Base-by-base conservation (phyloP, 1,139 yeast species). In the Pneumocystis jirovecii region DNA sequence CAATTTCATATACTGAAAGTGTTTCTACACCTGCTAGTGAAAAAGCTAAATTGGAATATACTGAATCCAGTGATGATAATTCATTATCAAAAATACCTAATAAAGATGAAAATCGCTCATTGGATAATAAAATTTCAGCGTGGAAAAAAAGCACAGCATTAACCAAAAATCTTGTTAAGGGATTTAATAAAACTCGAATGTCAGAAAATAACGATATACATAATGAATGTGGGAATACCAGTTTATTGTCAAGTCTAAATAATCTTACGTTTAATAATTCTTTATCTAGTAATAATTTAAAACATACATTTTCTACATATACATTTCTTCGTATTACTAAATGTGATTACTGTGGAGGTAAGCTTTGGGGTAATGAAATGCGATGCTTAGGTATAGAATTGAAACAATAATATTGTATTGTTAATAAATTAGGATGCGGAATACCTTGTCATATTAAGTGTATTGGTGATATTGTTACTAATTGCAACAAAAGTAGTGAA, bases 111-210 rank as follows among this genome's bases (percentile, higher is more conserved):
- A 12, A 3, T 25, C 4, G 34, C 2, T 2, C 25, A 21, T 15
- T 25, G 12, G n/a, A 19, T 8, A n/a, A 25, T 29, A 50, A 50
- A 25, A 25, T 25, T 21, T 50, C 57, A 21, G 12, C 57, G 25
- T 50, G 57, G 57, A 50, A 50, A 25, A 50, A 50, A 25, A 76
- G 77, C 8, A 75, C 75, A 4, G 76, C 74, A 1, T 73, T 75
- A 12, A 77, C 77, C 57, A 76, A 75, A 61, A 71, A 70, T 4
- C 61, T 68, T 31, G 72, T 70, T 50, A 72, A 70, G 68, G 78
- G 78, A 0, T 69, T 76, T 63, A 75, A 72, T 66, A 71, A 72
- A 67, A 76, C 75, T 57, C 75, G 76, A 67, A 72, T 74, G 6
- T 70, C 67, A 34, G 77, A 75, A 29, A 71, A 69, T 10, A 64